phyloP scores from a whole-genome alignment of 225 moss, liverwort and hornwort genomes.

The Physcomitrellopsis africana region DNA sequence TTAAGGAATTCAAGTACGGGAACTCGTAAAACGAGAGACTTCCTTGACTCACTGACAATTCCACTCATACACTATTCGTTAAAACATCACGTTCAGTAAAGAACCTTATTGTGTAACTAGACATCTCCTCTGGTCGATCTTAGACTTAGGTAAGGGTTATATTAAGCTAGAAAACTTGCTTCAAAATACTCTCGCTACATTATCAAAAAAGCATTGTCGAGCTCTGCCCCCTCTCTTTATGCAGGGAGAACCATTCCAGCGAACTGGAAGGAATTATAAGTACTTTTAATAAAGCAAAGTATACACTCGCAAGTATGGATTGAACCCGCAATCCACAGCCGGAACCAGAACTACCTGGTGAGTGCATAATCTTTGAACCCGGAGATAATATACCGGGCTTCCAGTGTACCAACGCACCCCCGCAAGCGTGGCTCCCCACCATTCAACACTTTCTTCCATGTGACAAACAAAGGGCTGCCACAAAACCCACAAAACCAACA shows the following conservation, averaged over 20 bases:
- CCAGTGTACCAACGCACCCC: conserved; percentile 99
- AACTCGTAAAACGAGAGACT: neutral
- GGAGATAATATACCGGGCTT: conserved; percentile 93
- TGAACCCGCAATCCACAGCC: conserved; percentile 11
- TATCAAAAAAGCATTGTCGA: neutral
- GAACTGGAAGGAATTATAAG: neutral
- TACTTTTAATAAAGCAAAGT: neutral
- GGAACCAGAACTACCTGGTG: conserved; percentile 75
- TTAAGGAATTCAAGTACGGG: neutral
- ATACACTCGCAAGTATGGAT: conserved; percentile 3
- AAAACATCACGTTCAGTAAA: neutral
- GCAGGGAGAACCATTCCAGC: neutral
- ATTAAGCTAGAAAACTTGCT: neutral
- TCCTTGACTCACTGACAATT: neutral
- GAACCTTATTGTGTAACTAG: neutral
- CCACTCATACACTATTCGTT: neutral
- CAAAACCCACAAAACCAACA: conserved; percentile 60
- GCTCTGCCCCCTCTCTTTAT: neutral
- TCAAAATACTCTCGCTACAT: neutral
- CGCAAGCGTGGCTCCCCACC: conserved; percentile 99
- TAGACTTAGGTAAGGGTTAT: neutral
- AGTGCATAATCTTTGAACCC: conserved; percentile 99
- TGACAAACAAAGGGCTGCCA: conserved; percentile 97
- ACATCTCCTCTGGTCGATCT: neutral
- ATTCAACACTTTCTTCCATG: conserved; percentile 98